These are phyloP conservation scores for Phialocephala subalpina DNA, from an alignment of 2,329 filamentous ascomycete species.

Conservation along the genomic window DNA sequence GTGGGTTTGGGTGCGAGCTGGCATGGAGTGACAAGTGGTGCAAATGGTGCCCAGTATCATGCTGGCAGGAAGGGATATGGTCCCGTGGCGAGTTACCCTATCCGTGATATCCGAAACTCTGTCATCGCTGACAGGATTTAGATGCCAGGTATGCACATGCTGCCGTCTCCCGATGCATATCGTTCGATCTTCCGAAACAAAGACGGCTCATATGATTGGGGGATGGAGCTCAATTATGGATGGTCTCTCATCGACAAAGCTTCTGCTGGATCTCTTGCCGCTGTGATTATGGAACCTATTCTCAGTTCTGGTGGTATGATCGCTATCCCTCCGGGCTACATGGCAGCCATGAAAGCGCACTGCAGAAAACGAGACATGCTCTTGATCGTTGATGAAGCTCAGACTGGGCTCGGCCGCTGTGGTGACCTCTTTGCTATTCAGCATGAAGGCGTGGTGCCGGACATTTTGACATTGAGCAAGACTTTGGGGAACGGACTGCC, in stretches of 20 bases:
- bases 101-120: neutral
- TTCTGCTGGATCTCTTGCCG: conserved; percentile 61
- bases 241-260: conserved; percentile 67
- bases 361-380: neutral
- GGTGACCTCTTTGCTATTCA: conserved; percentile 2
- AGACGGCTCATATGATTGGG: conserved; percentile 71
- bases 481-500: neutral
- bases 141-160: conserved; percentile 55
- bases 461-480: conserved; percentile 2
- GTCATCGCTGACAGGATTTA: conserved; percentile 6
- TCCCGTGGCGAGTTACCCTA: conserved; percentile 38
- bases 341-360: conserved; percentile 1
- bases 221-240: conserved; percentile 68
- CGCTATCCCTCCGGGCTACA: neutral
- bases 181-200: conserved; percentile 62
- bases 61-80: conserved; percentile 56
- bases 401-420: neutral
- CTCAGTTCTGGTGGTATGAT: conserved; percentile 9
- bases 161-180: neutral
- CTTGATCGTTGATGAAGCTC: conserved; percentile 3
- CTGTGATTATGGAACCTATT: conserved; percentile 23
- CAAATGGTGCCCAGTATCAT: conserved; percentile 60
- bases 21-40: conserved; percentile 67
- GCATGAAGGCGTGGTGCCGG: neutral
- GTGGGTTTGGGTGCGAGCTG: conserved; percentile 66